Conservation (phyloP, 164 flowering plant genomes). For the Chimonanthus praecox region DNA sequence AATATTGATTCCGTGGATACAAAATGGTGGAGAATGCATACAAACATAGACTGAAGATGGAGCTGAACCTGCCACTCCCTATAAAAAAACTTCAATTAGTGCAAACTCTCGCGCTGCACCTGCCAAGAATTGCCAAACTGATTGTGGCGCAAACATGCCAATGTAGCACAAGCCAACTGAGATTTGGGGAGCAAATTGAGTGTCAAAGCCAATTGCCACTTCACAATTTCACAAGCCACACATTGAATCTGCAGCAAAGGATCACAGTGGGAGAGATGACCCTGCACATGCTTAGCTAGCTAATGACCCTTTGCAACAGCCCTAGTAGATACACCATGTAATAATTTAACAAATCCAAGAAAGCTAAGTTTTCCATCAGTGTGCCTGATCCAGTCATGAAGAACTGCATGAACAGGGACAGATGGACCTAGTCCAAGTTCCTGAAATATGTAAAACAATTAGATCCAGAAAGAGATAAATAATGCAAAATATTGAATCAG, state of each 20-base stretch:
- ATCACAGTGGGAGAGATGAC: not conserved
- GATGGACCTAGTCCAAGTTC: conserved; percentile 89
- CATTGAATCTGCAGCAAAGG: not conserved
- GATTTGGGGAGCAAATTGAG: not conserved
- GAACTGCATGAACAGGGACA: conserved; percentile 83
- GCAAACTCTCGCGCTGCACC: not conserved
- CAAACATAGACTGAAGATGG: not conserved
- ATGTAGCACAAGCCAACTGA: not conserved
- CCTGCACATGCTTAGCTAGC: not conserved
- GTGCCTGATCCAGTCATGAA: conserved; percentile 88
- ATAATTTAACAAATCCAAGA: conserved; percentile 81
- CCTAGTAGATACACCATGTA: conserved; percentile 78
- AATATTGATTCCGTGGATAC: conserved; percentile 2
- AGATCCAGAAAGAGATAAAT: not conserved
- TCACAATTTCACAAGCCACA: not conserved
- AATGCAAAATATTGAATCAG: not conserved
- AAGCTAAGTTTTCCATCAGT: conserved; percentile 94
- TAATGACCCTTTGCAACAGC: conserved; percentile 43
- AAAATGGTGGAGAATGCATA: not conserved
- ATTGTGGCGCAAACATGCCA: not conserved
- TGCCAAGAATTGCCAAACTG: not conserved
- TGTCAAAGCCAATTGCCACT: not conserved
- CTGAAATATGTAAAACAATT: conserved; percentile 28
- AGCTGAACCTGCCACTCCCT: not conserved
- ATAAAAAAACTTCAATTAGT: not conserved